Evolutionary conservation across 768 basidiomycete species (phyloP).

Genomic region (Lentinula sp.): DNA sequence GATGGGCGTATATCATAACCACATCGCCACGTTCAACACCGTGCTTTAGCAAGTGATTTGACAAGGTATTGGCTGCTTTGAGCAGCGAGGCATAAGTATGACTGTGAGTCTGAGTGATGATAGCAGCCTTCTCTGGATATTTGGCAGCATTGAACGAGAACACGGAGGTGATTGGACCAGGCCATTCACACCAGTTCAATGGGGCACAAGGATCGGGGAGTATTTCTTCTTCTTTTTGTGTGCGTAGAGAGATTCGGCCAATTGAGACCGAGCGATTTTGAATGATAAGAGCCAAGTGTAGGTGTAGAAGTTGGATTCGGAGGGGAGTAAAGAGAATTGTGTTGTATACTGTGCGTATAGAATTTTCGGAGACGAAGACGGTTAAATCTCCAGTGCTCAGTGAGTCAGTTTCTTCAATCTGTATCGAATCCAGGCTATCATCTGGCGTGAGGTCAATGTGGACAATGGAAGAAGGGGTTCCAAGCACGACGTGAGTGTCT

Average conservation of each 20-base stretch:
- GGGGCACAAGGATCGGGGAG: conserved; percentile 85
- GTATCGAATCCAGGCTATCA: conserved; percentile 78
- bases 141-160: conserved; percentile 82
- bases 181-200: conserved; percentile 96
- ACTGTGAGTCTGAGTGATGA: conserved; percentile 58
- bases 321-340: conserved; percentile 82
- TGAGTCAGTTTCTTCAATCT: conserved; percentile 72
- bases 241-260: conserved; percentile 77
- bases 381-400: conserved; percentile 90
- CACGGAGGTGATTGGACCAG: conserved; percentile 93
- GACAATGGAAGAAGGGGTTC: conserved; percentile 85
- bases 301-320: conserved; percentile 81
- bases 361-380: conserved; percentile 78
- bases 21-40: conserved; percentile 93
- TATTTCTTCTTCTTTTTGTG: conserved; percentile 55
- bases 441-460: conserved; percentile 74
- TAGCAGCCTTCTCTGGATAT: conserved; percentile 81
- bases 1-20: conserved; percentile 95
- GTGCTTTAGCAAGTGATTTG: conserved; percentile 80
- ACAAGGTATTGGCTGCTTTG: conserved; percentile 80
- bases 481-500: conserved; percentile 90
- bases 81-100: conserved; percentile 82
- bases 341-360: conserved; percentile 87
- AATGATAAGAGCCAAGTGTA: conserved; percentile 67
- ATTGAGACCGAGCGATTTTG: conserved; percentile 62